Base-by-base conservation (phyloP, 1,284 basidiomycete genomes). In the Xerocomus nothofagi region DNA sequence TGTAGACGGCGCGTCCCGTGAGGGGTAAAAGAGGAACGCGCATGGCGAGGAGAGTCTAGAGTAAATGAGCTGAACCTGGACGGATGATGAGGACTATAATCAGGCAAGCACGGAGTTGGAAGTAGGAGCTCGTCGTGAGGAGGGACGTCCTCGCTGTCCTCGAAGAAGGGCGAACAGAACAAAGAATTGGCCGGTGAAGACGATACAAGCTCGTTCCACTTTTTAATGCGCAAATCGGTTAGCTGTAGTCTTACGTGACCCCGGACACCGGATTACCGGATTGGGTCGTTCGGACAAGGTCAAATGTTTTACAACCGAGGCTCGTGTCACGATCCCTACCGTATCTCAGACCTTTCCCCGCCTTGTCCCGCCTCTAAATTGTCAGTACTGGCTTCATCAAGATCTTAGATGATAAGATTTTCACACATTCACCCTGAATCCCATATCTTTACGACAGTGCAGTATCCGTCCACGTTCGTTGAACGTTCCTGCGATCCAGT, bases 1-100 rank as follows among this genome's bases (percentile, higher is more conserved):
- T 81, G 66, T 80, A 80, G 18, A 81, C 82, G 2, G 84, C 81
- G 54, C 83, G 81, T 10, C 77, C 76, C 6, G 83, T 83, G 56
- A 87, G 73, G 0, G 83, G 81, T 34, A 81, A 71, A 33, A 85
- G 70, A 21, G 84, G 57, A 11, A 79, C 75, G 39, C 82, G 75
- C 77, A 86, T 81, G 38, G 51, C 47, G 17, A 9, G 4, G 31
- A 12, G 17, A 1, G 37, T 27, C 26, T 34, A 17, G 6, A 7
- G 15, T 6, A 15, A 9, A 11, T 11, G 27, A 17, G 7, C 21
- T 39, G 33, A 39, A 12, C 21, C 21, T 20, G 4, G 30, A 4
- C 20, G 15, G 26, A n/a, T 4, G 15, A 23, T 15, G 27, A 33
- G 4, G 15, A 29, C 15, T 7, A 24, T 24, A 32, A 26, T 12